phyloP scores from a whole-genome alignment of 129 eudicot species.

The Heracleum sosnowskyi region DNA sequence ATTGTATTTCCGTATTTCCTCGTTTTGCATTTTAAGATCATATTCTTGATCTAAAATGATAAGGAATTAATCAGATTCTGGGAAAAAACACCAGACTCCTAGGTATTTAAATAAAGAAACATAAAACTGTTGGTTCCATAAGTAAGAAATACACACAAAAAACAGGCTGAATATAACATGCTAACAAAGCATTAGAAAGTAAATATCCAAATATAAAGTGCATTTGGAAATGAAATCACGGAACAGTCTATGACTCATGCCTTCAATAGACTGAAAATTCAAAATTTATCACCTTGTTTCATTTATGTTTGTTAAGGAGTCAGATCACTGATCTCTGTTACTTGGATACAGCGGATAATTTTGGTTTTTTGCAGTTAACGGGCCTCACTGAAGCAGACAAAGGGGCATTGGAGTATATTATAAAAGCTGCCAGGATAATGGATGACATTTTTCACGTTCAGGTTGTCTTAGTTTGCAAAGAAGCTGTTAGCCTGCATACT shows the following conservation, averaged over 20 bases:
- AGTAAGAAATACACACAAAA: neutral
- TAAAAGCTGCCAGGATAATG: constrained; percentile 65
- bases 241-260: neutral
- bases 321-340: neutral
- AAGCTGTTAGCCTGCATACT: neutral
- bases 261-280: neutral
- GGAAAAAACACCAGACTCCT: neutral
- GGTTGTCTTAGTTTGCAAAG: constrained; percentile 28
- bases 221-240: neutral
- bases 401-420: constrained; percentile 55
- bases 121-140: neutral
- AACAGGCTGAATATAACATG: neutral
- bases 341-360: neutral
- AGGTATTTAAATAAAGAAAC: neutral
- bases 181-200: neutral
- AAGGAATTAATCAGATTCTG: neutral
- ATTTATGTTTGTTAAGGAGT: neutral
- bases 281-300: neutral
- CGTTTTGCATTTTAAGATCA: neutral
- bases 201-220: neutral
- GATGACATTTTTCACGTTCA: constrained; percentile 75
- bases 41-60: neutral
- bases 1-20: neutral
- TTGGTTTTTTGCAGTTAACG: constrained; percentile 43
- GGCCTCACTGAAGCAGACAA: constrained; percentile 66